phyloP scores from a whole-genome alignment of 1,139 yeast genomes.

The Lodderomyces orthopsilosis region DNA sequence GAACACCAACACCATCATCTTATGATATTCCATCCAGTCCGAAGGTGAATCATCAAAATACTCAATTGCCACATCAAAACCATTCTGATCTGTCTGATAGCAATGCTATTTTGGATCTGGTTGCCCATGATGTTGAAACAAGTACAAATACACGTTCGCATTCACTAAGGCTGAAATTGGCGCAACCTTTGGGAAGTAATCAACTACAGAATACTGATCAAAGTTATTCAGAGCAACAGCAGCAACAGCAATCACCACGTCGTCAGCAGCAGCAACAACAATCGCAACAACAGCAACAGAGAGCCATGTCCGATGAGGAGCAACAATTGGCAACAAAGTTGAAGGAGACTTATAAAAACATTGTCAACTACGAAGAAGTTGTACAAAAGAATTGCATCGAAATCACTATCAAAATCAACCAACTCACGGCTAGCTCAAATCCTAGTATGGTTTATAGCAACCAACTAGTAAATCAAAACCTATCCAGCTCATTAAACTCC shows the following conservation, averaged over 20 bases:
- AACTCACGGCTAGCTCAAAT: conserved; percentile 30
- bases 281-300: conserved; percentile 16
- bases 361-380: conserved; percentile 64
- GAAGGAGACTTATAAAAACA: conserved; percentile 70
- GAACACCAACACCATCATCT: conserved; percentile 44
- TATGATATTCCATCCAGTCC: conserved; percentile 47
- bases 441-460: conserved; percentile 20
- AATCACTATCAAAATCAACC: conserved; percentile 49
- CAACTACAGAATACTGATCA: conserved; percentile 5
- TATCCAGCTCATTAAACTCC: conserved; percentile 19
- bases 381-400: conserved; percentile 67
- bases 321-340: conserved; percentile 67
- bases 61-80: conserved; percentile 24
- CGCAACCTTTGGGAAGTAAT: background rate
- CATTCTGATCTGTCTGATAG: conserved; percentile 45
- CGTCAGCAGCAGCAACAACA: conserved; percentile 12
- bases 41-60: conserved; percentile 20
- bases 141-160: conserved; percentile 2
- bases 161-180: background rate
- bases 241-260: conserved; percentile 12
- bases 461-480: conserved; percentile 18
- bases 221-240: conserved; percentile 7
- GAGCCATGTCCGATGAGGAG: conserved; percentile 60
- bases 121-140: conserved; percentile 7
- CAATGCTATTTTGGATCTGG: conserved; percentile 18